Evolutionary conservation across 2,329 filamentous ascomycete species (phyloP).

Genomic region (Verticillium longisporum): DNA sequence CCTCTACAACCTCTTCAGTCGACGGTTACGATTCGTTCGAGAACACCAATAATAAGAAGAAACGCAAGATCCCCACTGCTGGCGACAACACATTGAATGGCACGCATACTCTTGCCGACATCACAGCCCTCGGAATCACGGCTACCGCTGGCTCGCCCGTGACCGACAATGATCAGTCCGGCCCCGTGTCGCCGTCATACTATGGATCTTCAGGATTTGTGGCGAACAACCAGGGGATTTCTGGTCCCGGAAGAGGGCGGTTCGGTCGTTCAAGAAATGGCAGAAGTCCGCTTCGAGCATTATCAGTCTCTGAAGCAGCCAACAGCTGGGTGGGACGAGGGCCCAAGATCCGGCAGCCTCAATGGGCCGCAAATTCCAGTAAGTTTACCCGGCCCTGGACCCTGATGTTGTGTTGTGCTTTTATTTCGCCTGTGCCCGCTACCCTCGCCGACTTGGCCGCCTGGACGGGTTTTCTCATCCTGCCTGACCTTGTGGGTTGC

Average conservation of each 20-base stretch:
- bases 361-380: conserved; percentile 38
- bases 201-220: conserved; percentile 43
- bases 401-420: not conserved
- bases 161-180: conserved; percentile 23
- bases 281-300: conserved; percentile 54
- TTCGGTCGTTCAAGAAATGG: conserved; percentile 62
- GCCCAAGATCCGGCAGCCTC: conserved; percentile 36
- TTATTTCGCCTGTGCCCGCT: not conserved
- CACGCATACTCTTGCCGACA: conserved; percentile 27
- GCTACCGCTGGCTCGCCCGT: conserved; percentile 11
- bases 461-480: not conserved
- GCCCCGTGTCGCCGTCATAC: conserved; percentile 24
- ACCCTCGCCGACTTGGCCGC: not conserved
- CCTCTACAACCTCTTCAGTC: conserved; percentile 62
- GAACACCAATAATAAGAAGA: conserved; percentile 99
- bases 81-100: conserved; percentile 50
- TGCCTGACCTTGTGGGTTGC: not conserved
- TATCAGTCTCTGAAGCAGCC: conserved; percentile 45
- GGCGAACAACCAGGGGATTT: conserved; percentile 49
- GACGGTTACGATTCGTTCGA: conserved; percentile 97
- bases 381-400: conserved; percentile 19
- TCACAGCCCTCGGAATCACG: conserved; percentile 15
- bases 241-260: conserved; percentile 77
- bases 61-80: conserved; percentile 91
- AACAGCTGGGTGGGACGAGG: conserved; percentile 47